Conservation (phyloP, 2,329 filamentous ascomycete genomes). For the Fusarium cyanostomum region DNA sequence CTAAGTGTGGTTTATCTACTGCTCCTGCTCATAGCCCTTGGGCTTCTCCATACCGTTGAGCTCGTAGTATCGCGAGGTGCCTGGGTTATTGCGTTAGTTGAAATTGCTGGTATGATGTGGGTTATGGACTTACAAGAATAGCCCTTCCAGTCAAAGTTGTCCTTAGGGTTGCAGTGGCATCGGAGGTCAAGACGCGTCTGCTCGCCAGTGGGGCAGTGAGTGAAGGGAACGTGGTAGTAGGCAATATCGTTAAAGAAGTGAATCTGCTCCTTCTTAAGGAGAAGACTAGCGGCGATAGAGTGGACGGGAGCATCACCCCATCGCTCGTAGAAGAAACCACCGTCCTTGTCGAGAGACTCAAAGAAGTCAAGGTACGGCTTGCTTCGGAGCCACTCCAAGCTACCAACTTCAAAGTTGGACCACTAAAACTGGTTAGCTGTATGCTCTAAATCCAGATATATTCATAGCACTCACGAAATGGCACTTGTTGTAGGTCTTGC, state of each 20-base stretch:
- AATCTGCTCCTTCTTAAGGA: conserved; percentile 91
- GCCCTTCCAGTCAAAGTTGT: conserved; percentile 99
- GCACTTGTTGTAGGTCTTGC: conserved; percentile 94
- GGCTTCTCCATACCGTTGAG: conserved; percentile 84
- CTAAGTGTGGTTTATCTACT: conserved; percentile 48
- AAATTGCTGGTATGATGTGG: background rate
- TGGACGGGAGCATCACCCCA: conserved; percentile 98
- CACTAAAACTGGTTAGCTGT: conserved; percentile 66
- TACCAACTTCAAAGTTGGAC: conserved; percentile 99
- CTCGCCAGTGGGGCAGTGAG: conserved; percentile 94
- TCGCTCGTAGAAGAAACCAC: conserved; percentile 98
- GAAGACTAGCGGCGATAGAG: conserved; percentile 89
- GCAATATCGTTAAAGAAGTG: conserved; percentile 99
- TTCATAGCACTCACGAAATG: conserved; percentile 77
- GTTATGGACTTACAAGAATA: conserved; percentile 81
- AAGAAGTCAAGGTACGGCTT: conserved; percentile 93
- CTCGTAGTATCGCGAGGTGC: conserved; percentile 85
- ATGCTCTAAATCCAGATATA: background rate
- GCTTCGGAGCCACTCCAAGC: conserved; percentile 91
- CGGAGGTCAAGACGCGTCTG: conserved; percentile 83
- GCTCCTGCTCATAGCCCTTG: conserved; percentile 81
- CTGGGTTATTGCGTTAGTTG: conserved; percentile 37
- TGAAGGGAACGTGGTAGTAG: conserved; percentile 98
- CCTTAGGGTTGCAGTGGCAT: conserved; percentile 93
- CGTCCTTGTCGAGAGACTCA: conserved; percentile 84